Percentiles rank a stretch among this genome's conserved stretches.
phyloP scores from a whole-genome alignment of 768 basidiomycete species.

The Epithele typhae region DNA sequence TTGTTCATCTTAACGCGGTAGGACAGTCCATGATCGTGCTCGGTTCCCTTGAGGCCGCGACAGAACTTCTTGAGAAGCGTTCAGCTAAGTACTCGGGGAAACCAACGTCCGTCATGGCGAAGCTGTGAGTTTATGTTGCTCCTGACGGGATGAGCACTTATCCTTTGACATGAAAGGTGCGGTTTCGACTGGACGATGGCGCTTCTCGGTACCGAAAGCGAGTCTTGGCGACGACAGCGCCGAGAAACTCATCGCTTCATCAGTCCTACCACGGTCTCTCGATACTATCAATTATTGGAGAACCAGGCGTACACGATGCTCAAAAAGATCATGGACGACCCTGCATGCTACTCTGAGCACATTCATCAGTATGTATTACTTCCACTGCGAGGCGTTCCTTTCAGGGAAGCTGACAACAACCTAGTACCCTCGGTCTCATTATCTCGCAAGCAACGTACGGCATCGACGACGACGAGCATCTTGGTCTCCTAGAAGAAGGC shows the following conservation, averaged over 20 bases:
- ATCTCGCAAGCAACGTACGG: too few species aligned
- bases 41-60: conserved; percentile 51
- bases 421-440: conserved; percentile 17
- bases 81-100: conserved; percentile 74
- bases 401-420: conserved; percentile 15
- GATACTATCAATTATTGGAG: background rate
- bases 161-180: too few species aligned
- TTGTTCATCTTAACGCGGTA: too few species aligned
- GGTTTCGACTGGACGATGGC: too few species aligned
- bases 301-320: too few species aligned
- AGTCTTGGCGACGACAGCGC: conserved; percentile 3
- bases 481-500: conserved; percentile 2
- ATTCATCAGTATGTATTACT: too few species aligned
- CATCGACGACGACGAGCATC: background rate
- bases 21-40: conserved; percentile 39
- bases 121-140: too few species aligned
- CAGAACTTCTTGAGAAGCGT: conserved; percentile 66
- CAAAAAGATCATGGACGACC: too few species aligned
- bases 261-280: background rate
- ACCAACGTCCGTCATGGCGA: conserved; percentile 65
- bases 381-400: conserved; percentile 4
- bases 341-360: background rate
- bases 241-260: conserved; percentile 4
- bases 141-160: too few species aligned
- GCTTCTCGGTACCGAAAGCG: background rate